These are phyloP conservation scores for Kurtzmaniella quercitrusa DNA, from an alignment of 1,139 yeast genomes.

Conservation along the genomic window DNA sequence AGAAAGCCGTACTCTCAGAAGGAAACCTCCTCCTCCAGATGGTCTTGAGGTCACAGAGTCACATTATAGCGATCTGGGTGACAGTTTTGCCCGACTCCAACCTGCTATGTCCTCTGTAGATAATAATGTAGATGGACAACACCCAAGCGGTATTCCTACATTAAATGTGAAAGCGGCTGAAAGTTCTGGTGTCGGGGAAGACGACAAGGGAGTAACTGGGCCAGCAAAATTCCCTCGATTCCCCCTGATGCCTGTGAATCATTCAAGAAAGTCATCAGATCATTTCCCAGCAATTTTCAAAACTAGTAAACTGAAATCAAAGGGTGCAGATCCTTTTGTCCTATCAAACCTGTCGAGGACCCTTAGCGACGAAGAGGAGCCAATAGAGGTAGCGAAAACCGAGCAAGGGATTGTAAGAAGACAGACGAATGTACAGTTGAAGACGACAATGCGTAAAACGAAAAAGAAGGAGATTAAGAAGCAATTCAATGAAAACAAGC, in stretches of 20 bases:
- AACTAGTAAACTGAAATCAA: slow-evolving; percentile 13
- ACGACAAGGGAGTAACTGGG: neutral
- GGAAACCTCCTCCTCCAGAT: slow-evolving; percentile 26
- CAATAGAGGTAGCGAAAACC: slow-evolving; percentile 12
- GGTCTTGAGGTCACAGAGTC: slow-evolving; percentile 1
- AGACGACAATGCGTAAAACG: slow-evolving; percentile 66
- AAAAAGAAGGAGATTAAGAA: slow-evolving; percentile 37
- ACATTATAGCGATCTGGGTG: neutral
- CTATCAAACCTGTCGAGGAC: slow-evolving; percentile 2
- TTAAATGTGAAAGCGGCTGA: too few relatives aligned
- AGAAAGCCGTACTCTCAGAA: slow-evolving; percentile 6
- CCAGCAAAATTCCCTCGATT: slow-evolving; percentile 21
- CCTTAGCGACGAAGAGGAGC: neutral
- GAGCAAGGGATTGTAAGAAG: slow-evolving; percentile 8
- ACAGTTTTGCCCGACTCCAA: neutral
- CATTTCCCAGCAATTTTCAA: slow-evolving; percentile 9
- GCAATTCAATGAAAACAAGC: slow-evolving; percentile 81
- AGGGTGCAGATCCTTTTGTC: slow-evolving; percentile 14
- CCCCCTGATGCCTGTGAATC: slow-evolving; percentile 12
- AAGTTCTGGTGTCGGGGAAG: neutral
- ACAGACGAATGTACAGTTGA: slow-evolving; percentile 39
- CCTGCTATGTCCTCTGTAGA: neutral
- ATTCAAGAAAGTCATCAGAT: neutral
- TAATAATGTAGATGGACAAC: neutral
- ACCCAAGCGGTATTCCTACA: too few relatives aligned